A percentile compares a stretch with the other conserved stretches of the same genome.
phyloP scores from a whole-genome alignment of 306 rosid species.

The Acacia crassicarpa region DNA sequence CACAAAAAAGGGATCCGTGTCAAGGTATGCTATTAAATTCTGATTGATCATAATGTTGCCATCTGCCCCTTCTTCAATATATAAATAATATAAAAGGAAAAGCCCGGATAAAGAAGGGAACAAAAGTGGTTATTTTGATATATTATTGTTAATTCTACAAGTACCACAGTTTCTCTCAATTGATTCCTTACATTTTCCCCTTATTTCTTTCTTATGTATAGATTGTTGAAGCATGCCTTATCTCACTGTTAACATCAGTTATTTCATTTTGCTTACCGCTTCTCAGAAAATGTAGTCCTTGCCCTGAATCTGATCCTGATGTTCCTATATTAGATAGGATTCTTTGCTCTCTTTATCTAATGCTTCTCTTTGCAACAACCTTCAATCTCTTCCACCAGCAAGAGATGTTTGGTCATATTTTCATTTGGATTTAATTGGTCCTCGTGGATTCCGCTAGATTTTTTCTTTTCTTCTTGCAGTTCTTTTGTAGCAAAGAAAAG shows the following conservation, averaged over 20 bases:
- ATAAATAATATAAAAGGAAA: neutral
- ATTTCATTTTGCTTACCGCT: constrained; percentile 97
- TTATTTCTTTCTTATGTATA: constrained; percentile 36
- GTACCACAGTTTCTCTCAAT: constrained; percentile 24
- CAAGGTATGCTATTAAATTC: constrained; percentile 51
- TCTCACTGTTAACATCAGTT: constrained; percentile 79
- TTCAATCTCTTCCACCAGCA: neutral
- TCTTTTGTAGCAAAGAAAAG: constrained; percentile 63
- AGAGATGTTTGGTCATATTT: neutral
- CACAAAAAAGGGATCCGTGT: constrained; percentile 94
- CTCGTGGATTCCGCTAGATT: too few relatives aligned
- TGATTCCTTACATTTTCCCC: constrained; percentile 3
- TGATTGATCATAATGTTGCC: constrained; percentile 21
- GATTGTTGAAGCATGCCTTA: constrained; percentile 90
- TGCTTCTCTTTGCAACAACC: neutral
- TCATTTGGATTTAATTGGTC: neutral
- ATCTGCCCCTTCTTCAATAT: constrained; percentile 6
- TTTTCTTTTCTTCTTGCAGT: constrained; percentile 46
- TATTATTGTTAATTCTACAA: constrained; percentile 23
- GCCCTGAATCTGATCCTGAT: constrained; percentile 80
- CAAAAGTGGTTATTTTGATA: constrained; percentile 15
- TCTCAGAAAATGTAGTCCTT: constrained; percentile 84
- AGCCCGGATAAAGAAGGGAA: neutral
- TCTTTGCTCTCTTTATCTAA: neutral
- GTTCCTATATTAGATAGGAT: constrained; percentile 32